A percentile compares a stretch with the other conserved stretches of the same genome.
Evolutionary conservation across 768 basidiomycete species (phyloP).

Genomic region (Candolleomyces efflorescens): DNA sequence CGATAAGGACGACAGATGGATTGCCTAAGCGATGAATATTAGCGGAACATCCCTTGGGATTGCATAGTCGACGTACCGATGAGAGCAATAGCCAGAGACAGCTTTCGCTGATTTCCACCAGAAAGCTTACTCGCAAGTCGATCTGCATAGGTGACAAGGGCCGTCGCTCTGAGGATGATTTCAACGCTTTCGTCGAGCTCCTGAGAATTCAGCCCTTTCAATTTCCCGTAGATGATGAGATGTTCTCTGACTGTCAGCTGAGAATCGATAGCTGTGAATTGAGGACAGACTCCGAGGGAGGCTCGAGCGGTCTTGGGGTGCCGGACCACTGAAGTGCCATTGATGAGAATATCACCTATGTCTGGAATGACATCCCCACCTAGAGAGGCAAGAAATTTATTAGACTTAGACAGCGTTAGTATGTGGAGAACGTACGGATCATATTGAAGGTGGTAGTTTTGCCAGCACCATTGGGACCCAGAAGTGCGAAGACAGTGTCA

Average conservation of each 20-base stretch:
- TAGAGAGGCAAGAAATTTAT: conserved; percentile 18
- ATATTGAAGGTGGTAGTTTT: conserved; percentile 82
- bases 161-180: conserved; percentile 53
- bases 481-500: conserved; percentile 63
- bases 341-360: conserved; percentile 64
- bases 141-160: conserved; percentile 57
- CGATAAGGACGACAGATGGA: conserved; percentile 72
- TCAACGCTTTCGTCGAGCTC: conserved; percentile 54
- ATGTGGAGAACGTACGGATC: conserved; percentile 49
- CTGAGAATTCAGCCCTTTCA: conserved; percentile 61
- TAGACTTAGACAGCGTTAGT: not conserved
- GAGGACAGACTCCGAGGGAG: conserved; percentile 77
- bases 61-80: conserved; percentile 22
- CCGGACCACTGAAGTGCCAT: conserved; percentile 60
- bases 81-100: conserved; percentile 71
- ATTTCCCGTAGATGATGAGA: conserved; percentile 61
- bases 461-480: conserved; percentile 82
- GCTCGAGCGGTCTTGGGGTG: conserved; percentile 61
- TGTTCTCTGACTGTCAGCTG: conserved; percentile 79
- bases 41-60: not conserved
- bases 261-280: conserved; percentile 79
- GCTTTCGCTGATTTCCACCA: conserved; percentile 76
- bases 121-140: conserved; percentile 71
- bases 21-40: conserved; percentile 44
- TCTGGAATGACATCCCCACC: conserved; percentile 69